These are phyloP conservation scores for Spironucleus salmonicida DNA, from an alignment of 208 protist species.

Conservation along the genomic window DNA sequence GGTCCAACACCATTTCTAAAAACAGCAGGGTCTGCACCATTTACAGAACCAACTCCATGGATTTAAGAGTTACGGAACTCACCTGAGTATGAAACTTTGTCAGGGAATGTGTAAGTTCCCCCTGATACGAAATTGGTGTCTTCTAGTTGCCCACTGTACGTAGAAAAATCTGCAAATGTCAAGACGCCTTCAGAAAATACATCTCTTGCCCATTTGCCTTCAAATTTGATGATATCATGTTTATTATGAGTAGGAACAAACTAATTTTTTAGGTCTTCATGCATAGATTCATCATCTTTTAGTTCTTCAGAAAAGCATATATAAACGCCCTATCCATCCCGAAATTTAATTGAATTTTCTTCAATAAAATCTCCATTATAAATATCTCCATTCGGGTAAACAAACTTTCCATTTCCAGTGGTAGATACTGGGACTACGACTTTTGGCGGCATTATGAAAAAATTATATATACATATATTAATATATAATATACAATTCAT, in stretches of 20 bases:
- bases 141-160: background rate
- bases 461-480: background rate
- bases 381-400: background rate
- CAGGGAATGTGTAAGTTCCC: background rate
- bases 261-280: background rate
- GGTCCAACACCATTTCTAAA: background rate
- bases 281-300: background rate
- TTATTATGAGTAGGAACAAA: background rate
- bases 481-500: no score
- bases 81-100: background rate
- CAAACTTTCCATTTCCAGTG: background rate
- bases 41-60: background rate
- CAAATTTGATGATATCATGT: background rate
- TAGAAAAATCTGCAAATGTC: background rate
- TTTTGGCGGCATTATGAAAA: background rate
- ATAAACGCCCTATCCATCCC: background rate
- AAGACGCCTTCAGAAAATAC: background rate
- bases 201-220: background rate
- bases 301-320: background rate
- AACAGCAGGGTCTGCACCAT: background rate
- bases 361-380: background rate
- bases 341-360: background rate
- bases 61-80: background rate
- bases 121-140: background rate
- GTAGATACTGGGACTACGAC: background rate